A percentile compares a stretch with the other conserved stretches of the same genome.
These are phyloP conservation scores for Saccharomycopsis crataegensis DNA, from an alignment of 1,139 yeast genomes.

Conservation along the genomic window DNA sequence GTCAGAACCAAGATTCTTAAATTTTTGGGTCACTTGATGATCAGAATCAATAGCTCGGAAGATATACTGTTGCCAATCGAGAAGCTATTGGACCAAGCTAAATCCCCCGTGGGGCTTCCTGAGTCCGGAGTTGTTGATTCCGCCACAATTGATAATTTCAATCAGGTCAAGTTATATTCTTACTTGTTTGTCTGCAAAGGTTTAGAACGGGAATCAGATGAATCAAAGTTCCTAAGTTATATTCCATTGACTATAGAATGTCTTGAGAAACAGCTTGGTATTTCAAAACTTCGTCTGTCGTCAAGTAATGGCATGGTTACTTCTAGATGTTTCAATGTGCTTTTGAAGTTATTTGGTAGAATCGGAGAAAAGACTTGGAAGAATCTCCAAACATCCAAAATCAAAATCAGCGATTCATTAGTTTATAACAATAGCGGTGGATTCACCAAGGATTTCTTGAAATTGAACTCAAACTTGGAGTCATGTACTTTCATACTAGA, in stretches of 20 bases:
- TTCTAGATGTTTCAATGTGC: conserved; percentile 55
- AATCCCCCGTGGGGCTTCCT: conserved; percentile 31
- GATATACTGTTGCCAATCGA: conserved; percentile 52
- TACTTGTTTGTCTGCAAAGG: conserved; percentile 62
- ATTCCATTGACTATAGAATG: conserved; percentile 44
- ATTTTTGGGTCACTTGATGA: conserved; percentile 58
- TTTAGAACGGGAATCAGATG: conserved; percentile 39
- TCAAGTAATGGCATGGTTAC: conserved; percentile 30
- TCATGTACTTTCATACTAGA: conserved; percentile 35
- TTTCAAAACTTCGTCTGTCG: neutral
- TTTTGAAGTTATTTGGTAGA: conserved; percentile 38
- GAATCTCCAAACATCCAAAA: neutral
- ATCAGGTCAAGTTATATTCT: conserved; percentile 57
- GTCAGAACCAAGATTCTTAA: conserved; percentile 65
- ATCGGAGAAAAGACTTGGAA: conserved; percentile 2
- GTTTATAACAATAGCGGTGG: conserved; percentile 29
- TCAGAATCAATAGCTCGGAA: conserved; percentile 56
- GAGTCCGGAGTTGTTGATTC: neutral
- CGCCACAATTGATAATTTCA: conserved; percentile 37
- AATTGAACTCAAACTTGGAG: neutral
- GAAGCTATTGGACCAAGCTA: conserved; percentile 57
- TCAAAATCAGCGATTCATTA: neutral
- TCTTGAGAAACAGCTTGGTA: conserved; percentile 32
- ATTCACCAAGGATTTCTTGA: conserved; percentile 13
- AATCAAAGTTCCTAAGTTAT: conserved; percentile 30